Conservation (phyloP, 306 rosid species). For the Medicago lupulina region DNA sequence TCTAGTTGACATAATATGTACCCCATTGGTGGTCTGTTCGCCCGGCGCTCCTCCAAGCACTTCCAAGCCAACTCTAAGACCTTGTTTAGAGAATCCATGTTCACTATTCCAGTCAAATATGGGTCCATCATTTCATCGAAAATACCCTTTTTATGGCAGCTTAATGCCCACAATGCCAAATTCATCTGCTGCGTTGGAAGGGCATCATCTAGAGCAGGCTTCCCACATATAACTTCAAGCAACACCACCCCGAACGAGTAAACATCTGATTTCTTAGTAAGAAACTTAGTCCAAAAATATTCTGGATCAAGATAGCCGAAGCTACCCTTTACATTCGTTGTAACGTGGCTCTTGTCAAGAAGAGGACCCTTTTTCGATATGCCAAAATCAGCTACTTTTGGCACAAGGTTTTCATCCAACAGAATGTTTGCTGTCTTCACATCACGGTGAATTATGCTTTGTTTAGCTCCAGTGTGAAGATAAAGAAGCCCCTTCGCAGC, state of each 20-base stretch:
- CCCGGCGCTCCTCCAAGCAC: slow-evolving; percentile 37
- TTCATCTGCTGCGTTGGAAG: slow-evolving; percentile 38
- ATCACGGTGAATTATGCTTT: slow-evolving; percentile 42
- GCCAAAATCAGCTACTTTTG: slow-evolving; percentile 60
- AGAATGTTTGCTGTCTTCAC: slow-evolving; percentile 40
- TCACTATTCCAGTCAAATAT: slow-evolving; percentile 20
- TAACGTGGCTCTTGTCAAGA: slow-evolving; percentile 42
- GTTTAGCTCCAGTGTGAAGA: slow-evolving; percentile 32
- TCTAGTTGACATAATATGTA: slow-evolving; percentile 34
- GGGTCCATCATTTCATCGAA: slow-evolving; percentile 32
- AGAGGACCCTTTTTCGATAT: slow-evolving; percentile 44
- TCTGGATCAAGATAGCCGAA: slow-evolving; percentile 59
- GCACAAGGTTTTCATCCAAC: slow-evolving; percentile 46
- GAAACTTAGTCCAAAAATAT: slow-evolving; percentile 38
- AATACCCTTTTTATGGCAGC: slow-evolving; percentile 8
- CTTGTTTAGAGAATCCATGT: slow-evolving; percentile 29
- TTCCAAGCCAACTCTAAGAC: slow-evolving; percentile 40
- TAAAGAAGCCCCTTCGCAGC: slow-evolving; percentile 28
- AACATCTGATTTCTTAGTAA: slow-evolving; percentile 54
- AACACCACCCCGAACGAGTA: slow-evolving; percentile 60
- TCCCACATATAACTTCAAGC: slow-evolving; percentile 48
- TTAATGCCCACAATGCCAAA: slow-evolving; percentile 52
- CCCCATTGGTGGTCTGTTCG: slow-evolving; percentile 41
- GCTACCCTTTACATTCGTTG: slow-evolving; percentile 54
- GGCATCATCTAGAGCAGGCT: slow-evolving; percentile 47